Evolutionary conservation across 1,139 yeast genomes (phyloP), one percentile per base, ranked within the genome.

Genomic region (Candida dubliniensis): DNA sequence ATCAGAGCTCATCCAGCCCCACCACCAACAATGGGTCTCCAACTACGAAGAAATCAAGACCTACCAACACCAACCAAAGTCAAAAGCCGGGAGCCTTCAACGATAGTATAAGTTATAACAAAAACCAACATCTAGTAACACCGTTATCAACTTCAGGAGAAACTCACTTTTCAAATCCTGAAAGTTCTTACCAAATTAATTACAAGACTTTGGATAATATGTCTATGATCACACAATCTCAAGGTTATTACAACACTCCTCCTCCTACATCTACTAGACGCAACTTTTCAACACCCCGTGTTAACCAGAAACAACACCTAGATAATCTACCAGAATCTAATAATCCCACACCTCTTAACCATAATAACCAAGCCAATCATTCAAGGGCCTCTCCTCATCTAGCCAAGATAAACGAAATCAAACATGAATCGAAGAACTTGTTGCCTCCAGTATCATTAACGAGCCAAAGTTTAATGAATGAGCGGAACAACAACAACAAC

Each of bases 121-220:
- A 25, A 13, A 24, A 24, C n/a, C 36, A 26, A 5, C 41, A 49
- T 26, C 45, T 59, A 47, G 55, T 52, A 5, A 61, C 67, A 8
- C 66, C 66, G 2, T 42, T 59, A 8, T 56, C 64, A 2, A 31
- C 41, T 8, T 47, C 61, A 2, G 53, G 54, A 3, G 50, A 50
- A 32, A 49, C 48, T 38, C 53, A 53, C 26, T 40, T 38, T 13
- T 40, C 47, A 27, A 44, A 54, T 8, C 43, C 55, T 2, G 52
- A 49, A 44, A 51, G 60, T 6, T 61, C 66, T 12, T 58, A 55
- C 38, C 54, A 52, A 37, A 58, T 69, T 38, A 65, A 69, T 54
- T 45, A 67, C 11, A 67, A 64, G 50, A 60, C 75, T 5, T 56
- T 71, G 57, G 76, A 71, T 40, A 69, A 69, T 43, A 59, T 71